Evolutionary conservation across 805 yeast genomes (phyloP).

Genomic region (Cyberlindnera saturnus): DNA sequence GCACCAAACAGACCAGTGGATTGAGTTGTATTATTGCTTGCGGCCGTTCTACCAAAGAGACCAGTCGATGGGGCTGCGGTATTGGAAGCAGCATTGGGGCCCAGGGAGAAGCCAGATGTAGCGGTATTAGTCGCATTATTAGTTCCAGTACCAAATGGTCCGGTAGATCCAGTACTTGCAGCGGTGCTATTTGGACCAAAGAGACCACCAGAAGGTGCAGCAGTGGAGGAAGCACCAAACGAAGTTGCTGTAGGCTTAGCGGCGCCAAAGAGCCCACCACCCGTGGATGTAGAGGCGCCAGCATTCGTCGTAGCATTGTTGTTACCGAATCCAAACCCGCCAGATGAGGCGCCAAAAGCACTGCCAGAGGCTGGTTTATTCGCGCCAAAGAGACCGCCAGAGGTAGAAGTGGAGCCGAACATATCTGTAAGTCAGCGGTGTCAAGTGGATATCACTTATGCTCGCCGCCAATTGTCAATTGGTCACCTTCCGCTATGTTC

Average conservation of each 20-base stretch:
- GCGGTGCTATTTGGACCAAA: conserved; percentile 20
- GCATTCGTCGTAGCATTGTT: conserved; percentile 3
- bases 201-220: conserved; percentile 22
- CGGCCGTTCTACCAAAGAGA: conserved; percentile 23
- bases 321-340: conserved; percentile 17
- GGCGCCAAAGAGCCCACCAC: conserved; percentile 12
- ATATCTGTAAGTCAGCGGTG: neutral
- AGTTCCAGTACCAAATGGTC: conserved; percentile 2
- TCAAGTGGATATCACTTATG: no score
- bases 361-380: conserved; percentile 12
- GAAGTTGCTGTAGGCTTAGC: conserved; percentile 9
- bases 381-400: conserved; percentile 18
- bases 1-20: conserved; percentile 3
- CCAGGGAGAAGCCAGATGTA: conserved; percentile 1
- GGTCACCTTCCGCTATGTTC: neutral
- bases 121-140: conserved; percentile 2
- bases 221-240: neutral
- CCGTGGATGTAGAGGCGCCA: conserved; percentile 1
- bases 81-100: conserved; percentile 3
- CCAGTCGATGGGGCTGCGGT: conserved; percentile 23
- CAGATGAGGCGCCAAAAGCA: conserved; percentile 9
- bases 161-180: neutral
- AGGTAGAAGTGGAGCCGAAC: conserved; percentile 9
- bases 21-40: conserved; percentile 1
- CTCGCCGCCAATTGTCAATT: neutral